A percentile compares a stretch with the other conserved stretches of the same genome.
Conservation (phyloP, 441 rosid genomes). For the Euphorbia neoarborescens region DNA sequence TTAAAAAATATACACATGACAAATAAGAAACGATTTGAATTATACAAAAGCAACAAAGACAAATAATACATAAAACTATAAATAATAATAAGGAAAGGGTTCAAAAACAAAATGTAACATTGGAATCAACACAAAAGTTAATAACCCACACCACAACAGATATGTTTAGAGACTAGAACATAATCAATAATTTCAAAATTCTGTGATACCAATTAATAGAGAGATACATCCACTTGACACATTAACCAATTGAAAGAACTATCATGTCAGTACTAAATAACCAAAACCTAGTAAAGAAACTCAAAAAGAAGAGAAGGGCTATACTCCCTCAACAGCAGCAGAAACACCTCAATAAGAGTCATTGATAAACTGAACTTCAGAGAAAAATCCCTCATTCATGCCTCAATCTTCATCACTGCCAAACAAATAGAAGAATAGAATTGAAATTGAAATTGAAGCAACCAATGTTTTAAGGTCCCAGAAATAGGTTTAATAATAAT, state of each 20-base stretch:
- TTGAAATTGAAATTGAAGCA: neutral
- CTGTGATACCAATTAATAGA: neutral
- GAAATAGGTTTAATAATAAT: too few relatives aligned
- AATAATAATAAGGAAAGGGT: too few relatives aligned
- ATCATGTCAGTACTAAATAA: conserved; percentile 26
- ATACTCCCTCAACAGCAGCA: conserved; percentile 43
- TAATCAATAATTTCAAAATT: conserved; percentile 8
- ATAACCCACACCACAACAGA: neutral
- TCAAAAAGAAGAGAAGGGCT: conserved; percentile 2
- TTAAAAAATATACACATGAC: too few relatives aligned
- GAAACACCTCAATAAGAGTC: conserved; percentile 25
- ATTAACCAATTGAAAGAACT: conserved; percentile 16
- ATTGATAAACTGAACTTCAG: conserved; percentile 21
- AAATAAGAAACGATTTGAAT: too few relatives aligned
- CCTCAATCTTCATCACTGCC: conserved; percentile 17
- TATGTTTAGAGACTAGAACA: neutral
- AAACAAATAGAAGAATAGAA: conserved; percentile 16
- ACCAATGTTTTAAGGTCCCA: neutral
- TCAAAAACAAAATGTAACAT: conserved; percentile 3
- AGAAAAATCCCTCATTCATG: conserved; percentile 35
- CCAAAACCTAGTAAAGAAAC: conserved; percentile 20
- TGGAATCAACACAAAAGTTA: neutral
- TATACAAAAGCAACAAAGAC: too few relatives aligned
- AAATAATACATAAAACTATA: too few relatives aligned
- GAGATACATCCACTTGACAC: conserved; percentile 7